Evolutionary conservation across 108 stramenopile genomes (phyloP).

Genomic region (Fragilariopsis cylindrus): DNA sequence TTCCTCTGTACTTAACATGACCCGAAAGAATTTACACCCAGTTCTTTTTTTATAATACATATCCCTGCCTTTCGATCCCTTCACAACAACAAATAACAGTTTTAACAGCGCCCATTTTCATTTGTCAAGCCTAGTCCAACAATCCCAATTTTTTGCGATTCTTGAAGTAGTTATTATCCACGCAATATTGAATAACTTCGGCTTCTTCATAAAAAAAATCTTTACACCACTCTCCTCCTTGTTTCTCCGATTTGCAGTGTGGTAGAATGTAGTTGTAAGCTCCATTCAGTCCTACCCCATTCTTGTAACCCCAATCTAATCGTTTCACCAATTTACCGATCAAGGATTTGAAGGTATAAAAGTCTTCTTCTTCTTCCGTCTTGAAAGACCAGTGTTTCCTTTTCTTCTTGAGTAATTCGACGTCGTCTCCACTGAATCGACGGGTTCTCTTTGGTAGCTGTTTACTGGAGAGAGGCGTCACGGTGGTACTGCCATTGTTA

Average conservation of each 20-base stretch:
- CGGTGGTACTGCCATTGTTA: background rate
- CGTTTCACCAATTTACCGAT: background rate
- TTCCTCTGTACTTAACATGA: too few species aligned
- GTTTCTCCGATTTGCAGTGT: background rate
- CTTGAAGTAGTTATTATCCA: conserved; percentile 6
- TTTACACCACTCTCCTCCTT: conserved; percentile 8
- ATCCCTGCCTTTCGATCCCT: too few species aligned
- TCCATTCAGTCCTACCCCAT: background rate
- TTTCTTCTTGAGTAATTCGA: background rate
- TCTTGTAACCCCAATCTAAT: background rate
- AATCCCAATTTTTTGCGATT: conserved; percentile 9
- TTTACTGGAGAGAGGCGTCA: background rate
- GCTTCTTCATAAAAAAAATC: conserved; percentile 29
- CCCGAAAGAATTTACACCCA: too few species aligned
- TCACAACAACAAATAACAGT: too few species aligned
- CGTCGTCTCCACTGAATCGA: background rate
- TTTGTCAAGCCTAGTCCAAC: background rate
- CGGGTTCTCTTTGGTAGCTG: conserved; percentile 5
- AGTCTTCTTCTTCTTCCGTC: conserved; percentile 3
- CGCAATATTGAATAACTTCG: conserved; percentile 27
- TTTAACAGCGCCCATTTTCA: too few species aligned
- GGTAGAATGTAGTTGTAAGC: conserved; percentile 6
- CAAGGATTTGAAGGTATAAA: background rate
- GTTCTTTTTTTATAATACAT: too few species aligned
- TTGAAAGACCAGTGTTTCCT: background rate